Conservation (phyloP, 2,329 filamentous ascomycete genomes). For the Trichoderma sp. region DNA sequence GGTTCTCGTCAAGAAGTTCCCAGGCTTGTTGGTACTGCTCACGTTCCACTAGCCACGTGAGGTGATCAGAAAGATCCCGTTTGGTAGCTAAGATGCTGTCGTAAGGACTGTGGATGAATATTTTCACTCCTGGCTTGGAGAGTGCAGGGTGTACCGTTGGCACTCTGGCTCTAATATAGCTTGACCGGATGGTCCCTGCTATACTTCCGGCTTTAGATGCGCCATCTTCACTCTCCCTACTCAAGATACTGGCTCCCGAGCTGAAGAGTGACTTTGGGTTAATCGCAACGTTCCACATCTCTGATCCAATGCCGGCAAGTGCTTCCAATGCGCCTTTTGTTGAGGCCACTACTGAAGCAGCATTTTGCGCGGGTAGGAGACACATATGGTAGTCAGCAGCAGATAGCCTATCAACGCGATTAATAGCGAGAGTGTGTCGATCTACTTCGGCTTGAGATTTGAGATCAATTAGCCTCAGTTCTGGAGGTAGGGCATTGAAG, state of each 20-base stretch:
- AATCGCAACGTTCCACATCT: slow-evolving; percentile 89
- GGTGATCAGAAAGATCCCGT: slow-evolving; percentile 81
- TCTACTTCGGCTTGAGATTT: slow-evolving; percentile 84
- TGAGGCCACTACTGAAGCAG: slow-evolving; percentile 64
- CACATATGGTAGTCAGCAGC: slow-evolving; percentile 91
- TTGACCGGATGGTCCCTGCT: slow-evolving; percentile 39
- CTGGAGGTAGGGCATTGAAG: slow-evolving; percentile 80
- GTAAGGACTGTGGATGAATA: slow-evolving; percentile 95
- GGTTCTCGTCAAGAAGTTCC: slow-evolving; percentile 86
- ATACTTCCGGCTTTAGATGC: slow-evolving; percentile 49
- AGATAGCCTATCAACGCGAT: slow-evolving; percentile 81
- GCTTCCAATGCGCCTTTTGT: slow-evolving; percentile 77
- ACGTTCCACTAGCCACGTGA: slow-evolving; percentile 82
- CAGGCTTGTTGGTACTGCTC: slow-evolving; percentile 83
- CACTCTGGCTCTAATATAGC: slow-evolving; percentile 34
- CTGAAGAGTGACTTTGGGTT: slow-evolving; percentile 87
- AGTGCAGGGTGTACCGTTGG: slow-evolving; percentile 58
- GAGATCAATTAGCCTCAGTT: slow-evolving; percentile 88
- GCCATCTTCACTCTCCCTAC: slow-evolving; percentile 61
- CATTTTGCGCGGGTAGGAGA: slow-evolving; percentile 74
- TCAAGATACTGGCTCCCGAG: slow-evolving; percentile 77
- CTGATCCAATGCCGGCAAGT: slow-evolving; percentile 70
- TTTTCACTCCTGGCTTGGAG: slow-evolving; percentile 63
- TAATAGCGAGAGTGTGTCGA: slow-evolving; percentile 83
- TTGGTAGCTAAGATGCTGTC: slow-evolving; percentile 94